Base-by-base conservation (phyloP, 2,329 filamentous ascomycete species). In the Sordariomycetes sp. region DNA sequence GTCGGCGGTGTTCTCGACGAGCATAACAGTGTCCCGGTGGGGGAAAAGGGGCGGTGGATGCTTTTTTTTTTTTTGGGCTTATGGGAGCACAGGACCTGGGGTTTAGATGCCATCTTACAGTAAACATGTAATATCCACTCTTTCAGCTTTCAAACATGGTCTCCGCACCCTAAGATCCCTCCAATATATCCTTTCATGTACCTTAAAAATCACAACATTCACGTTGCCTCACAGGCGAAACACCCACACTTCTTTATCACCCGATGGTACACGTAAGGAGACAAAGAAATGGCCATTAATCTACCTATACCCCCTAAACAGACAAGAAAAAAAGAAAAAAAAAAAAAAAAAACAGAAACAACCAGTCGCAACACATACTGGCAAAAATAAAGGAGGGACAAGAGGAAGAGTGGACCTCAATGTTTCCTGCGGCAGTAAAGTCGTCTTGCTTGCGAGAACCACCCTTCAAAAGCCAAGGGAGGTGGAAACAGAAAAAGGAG, bases 391-490 rank as follows among this genome's bases (percentile, higher is more conserved):
- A 57, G 52, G 50, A 50, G 53, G 39, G n/a, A 57, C 55, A 45
- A 17, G 34, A 39, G 42, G 35, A 51, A 39, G 15, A 39, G 12
- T 3, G 17, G 17, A 17, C 5, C 42, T n/a, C 7, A 3, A 24
- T 50, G 45, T 50, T 50, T 22, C 45, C 45, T 22, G 45, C 45
- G 22, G 4, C 12, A 50, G n/a, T 22, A 13, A 54, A 57, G 15
- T 45, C 39, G n/a, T 45, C 39, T 45, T 15, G 15, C 6, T 15
- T 45, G 54, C 57, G 57, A 57, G 51, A 54, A 58, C 32, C 35
- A 34, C 28, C 39, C 32, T 42, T 53, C 54, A 55, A 56, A 53
- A 53, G 50, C 54, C 59, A 56, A 59, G 59, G 57, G 58, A 59
- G 56, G 57, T 55, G 20, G 32, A 32, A 48, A 58, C 48, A 45